Evolutionary conservation across 257 asterid species (phyloP).

Genomic region (Galeopsis tetrahit): DNA sequence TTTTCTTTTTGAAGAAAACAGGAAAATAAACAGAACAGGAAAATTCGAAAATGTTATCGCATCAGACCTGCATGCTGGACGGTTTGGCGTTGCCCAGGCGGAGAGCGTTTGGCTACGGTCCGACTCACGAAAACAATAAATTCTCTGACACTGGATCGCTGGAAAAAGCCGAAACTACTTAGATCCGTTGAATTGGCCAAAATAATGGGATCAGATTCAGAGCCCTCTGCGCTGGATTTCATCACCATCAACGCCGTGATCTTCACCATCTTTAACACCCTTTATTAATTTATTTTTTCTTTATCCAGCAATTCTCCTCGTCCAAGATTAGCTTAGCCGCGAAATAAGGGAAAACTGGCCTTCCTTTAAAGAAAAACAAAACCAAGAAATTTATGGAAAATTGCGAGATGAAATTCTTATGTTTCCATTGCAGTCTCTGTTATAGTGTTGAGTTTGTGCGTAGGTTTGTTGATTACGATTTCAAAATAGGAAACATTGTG

Average conservation of each 20-base stretch:
- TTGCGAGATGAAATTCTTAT: not conserved
- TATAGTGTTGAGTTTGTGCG: not conserved
- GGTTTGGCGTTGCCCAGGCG: conserved; percentile 82
- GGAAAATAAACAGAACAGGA: not conserved
- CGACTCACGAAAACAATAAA: conserved; percentile 82
- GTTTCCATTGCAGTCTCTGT: not conserved
- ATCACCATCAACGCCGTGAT: conserved; percentile 91
- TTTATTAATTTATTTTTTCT: not conserved
- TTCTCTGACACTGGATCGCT: conserved; percentile 77
- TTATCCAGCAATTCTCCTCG: not conserved
- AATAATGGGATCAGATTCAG: conserved; percentile 83
- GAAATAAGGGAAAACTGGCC: no score
- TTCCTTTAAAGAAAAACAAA: not conserved
- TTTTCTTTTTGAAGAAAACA: not conserved
- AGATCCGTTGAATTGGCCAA: conserved; percentile 73
- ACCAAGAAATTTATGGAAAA: conserved; percentile 6
- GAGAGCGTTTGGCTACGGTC: conserved; percentile 82
- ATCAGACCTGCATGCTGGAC: conserved; percentile 83
- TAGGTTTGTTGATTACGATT: not conserved
- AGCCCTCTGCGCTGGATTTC: conserved; percentile 61
- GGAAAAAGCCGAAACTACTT: conserved; percentile 82
- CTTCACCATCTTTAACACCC: conserved; percentile 56
- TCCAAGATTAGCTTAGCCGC: not conserved
- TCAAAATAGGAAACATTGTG: not conserved
- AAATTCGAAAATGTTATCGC: not conserved